Evolutionary conservation across 768 basidiomycete species (phyloP).

Genomic region (Mycena capillaripes): DNA sequence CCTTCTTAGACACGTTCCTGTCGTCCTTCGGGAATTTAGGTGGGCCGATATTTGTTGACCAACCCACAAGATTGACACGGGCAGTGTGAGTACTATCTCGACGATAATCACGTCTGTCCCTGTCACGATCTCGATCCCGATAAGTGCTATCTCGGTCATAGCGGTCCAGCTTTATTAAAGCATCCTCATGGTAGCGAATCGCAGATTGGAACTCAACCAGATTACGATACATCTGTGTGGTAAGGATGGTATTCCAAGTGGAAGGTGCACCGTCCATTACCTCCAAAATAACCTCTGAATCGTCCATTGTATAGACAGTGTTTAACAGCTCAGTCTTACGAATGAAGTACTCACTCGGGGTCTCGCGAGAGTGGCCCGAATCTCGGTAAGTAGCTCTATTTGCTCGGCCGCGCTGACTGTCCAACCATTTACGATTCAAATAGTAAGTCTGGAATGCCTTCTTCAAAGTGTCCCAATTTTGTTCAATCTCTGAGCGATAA

Average conservation of each 20-base stretch:
- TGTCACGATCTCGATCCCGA: no score
- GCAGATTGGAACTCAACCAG: constrained; percentile 40
- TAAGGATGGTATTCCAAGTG: constrained; percentile 44
- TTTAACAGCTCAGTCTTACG: constrained; percentile 43
- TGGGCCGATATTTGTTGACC: neutral
- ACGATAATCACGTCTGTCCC: no score
- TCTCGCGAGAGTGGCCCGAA: constrained; percentile 39
- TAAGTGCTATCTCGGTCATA: no score
- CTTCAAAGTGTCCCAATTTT: constrained; percentile 46
- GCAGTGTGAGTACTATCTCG: neutral
- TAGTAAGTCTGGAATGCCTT: constrained; percentile 43
- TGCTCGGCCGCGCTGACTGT: constrained; percentile 45
- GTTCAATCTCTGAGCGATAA: constrained; percentile 30
- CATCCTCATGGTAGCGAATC: constrained; percentile 41
- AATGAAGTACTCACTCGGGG: constrained; percentile 51
- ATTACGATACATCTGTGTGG: constrained; percentile 37
- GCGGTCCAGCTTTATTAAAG: constrained; percentile 28
- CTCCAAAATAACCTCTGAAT: constrained; percentile 49
- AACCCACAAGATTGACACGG: constrained; percentile 18
- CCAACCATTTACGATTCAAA: constrained; percentile 49
- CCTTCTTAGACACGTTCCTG: no score
- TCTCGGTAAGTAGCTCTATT: constrained; percentile 46
- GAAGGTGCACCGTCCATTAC: constrained; percentile 50
- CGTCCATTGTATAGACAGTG: constrained; percentile 14
- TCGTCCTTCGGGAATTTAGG: no score